Percentiles rank a stretch among this genome's conserved stretches.
These are phyloP conservation scores for Furcasterigmium furcatum DNA, from an alignment of 2,329 filamentous ascomycete genomes.

Conservation along the genomic window DNA sequence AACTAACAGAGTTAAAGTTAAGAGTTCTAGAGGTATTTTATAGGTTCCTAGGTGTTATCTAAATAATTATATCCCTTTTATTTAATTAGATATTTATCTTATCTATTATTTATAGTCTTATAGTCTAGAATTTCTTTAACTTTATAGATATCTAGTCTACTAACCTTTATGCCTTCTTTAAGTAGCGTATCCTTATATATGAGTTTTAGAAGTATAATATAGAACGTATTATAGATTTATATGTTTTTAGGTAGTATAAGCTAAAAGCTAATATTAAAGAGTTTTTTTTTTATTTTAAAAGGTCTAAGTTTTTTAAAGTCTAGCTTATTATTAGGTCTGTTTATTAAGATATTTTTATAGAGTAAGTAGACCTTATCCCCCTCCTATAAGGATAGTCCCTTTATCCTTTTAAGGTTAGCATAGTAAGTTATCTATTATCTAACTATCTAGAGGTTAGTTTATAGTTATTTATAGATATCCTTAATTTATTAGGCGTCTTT, in stretches of 20 bases:
- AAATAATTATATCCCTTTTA: neutral
- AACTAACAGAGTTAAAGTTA: neutral
- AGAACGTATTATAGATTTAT: no score
- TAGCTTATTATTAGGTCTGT: no score
- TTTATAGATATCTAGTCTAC: conserved; percentile 1
- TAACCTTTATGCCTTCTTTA: no score
- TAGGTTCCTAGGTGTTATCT: neutral
- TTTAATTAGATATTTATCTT: neutral
- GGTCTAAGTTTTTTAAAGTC: no score
- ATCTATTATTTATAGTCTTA: neutral
- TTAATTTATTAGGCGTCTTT: no score
- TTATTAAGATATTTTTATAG: neutral
- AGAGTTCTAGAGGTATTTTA: neutral
- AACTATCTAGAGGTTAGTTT: neutral
- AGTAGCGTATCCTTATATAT: no score
- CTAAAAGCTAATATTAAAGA: no score
- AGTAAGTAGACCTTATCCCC: neutral
- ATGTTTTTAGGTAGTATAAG: no score
- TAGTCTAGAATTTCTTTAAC: neutral
- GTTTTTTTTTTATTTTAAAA: no score
- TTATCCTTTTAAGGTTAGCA: neutral
- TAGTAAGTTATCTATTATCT: neutral
- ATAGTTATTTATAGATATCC: no score
- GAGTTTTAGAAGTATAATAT: no score
- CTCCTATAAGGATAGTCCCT: neutral